Evolutionary conservation across 1,139 yeast species (phyloP).

Genomic region (Diutina catenulata): DNA sequence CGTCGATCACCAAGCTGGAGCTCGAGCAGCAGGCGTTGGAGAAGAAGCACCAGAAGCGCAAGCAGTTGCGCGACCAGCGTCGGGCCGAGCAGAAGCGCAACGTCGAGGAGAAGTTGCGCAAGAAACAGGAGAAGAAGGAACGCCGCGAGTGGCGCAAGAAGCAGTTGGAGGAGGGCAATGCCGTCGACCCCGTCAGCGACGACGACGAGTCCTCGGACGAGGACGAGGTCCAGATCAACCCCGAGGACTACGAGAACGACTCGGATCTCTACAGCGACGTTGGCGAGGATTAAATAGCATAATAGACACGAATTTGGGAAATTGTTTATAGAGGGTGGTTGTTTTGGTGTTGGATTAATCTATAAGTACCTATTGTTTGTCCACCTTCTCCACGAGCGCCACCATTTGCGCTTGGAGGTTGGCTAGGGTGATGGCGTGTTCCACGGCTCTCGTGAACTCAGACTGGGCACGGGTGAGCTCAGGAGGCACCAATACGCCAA

Average conservation of each 20-base stretch:
- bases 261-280: constrained; percentile 35
- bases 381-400: constrained; percentile 6
- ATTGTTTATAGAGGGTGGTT: background rate
- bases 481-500: constrained; percentile 37
- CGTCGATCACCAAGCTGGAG: constrained; percentile 49
- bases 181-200: constrained; percentile 14
- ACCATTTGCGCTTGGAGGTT: constrained; percentile 17
- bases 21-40: constrained; percentile 54
- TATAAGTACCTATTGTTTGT: background rate
- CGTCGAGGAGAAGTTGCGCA: constrained; percentile 64
- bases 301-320: background rate
- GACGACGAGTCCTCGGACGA: constrained; percentile 11
- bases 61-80: constrained; percentile 57
- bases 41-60: constrained; percentile 50
- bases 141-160: constrained; percentile 51
- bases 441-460: constrained; percentile 21
- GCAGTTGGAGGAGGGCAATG: constrained; percentile 14
- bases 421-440: constrained; percentile 15
- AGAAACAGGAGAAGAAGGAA: constrained; percentile 59
- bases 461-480: constrained; percentile 29
- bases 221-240: constrained; percentile 25
- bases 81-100: constrained; percentile 71
- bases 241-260: constrained; percentile 37
- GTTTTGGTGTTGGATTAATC: background rate
- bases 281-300: background rate